A percentile compares a stretch with the other conserved stretches of the same genome.
Conservation (phyloP, 2,329 filamentous ascomycete species). For the Colletotrichum agaves region DNA sequence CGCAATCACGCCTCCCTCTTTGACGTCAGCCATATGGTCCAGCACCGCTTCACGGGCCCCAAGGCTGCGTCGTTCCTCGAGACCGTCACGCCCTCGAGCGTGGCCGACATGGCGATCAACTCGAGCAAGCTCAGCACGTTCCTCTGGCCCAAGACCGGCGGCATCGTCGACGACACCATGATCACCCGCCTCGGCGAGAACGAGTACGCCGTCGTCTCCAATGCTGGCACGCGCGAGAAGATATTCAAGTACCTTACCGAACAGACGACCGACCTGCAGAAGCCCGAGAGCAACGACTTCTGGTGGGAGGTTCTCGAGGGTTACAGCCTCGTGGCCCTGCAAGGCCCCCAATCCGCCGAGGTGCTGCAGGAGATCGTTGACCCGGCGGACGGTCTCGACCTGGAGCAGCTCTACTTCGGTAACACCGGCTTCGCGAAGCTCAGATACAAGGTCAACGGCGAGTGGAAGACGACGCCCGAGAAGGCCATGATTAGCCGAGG, state of each 20-base stretch:
- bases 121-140: constrained; percentile 86
- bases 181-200: constrained; percentile 82
- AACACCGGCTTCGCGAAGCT: constrained; percentile 75
- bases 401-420: constrained; percentile 84
- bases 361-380: constrained; percentile 74
- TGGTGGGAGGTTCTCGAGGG: constrained; percentile 77
- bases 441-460: constrained; percentile 63
- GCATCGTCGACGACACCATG: constrained; percentile 95
- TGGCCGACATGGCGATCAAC: constrained; percentile 72
- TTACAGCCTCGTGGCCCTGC: constrained; percentile 86
- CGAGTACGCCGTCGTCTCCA: constrained; percentile 92
- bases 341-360: constrained; percentile 81
- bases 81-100: constrained; percentile 81
- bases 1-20: constrained; percentile 89
- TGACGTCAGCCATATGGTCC: constrained; percentile 97
- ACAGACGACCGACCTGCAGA: constrained; percentile 72
- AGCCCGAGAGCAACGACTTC: constrained; percentile 66
- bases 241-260: constrained; percentile 80
- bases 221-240: constrained; percentile 91
- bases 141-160: constrained; percentile 81
- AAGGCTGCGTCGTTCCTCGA: constrained; percentile 85
- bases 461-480: constrained; percentile 58
- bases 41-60: constrained; percentile 85
- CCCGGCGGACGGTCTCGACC: constrained; percentile 60
- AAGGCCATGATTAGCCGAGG: constrained; percentile 79